These are phyloP conservation scores for Paraglomus occultum DNA, from an alignment of 192 early-diverging fungal genomes.

Conservation along the genomic window DNA sequence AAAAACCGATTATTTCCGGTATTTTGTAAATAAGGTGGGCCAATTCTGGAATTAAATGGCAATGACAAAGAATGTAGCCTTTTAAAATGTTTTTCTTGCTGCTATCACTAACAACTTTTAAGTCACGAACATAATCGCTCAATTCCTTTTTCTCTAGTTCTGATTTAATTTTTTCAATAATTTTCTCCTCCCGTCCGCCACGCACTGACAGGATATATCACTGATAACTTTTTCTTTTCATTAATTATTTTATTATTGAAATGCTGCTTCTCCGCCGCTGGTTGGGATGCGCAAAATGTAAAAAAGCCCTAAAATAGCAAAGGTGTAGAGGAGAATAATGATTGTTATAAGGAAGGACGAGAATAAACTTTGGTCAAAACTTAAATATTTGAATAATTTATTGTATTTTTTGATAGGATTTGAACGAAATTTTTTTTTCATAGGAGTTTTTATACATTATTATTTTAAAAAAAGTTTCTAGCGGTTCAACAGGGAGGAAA, in stretches of 20 bases:
- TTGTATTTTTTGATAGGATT: not conserved
- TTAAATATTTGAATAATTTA: slow-evolving; percentile 11
- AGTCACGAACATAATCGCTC: not conserved
- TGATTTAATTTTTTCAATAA: slow-evolving; percentile 13
- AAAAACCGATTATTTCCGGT: slow-evolving; percentile 8
- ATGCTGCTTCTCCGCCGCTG: not conserved
- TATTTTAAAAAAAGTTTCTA: too few species aligned
- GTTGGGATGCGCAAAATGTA: not conserved
- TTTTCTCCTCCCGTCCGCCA: slow-evolving; percentile 10
- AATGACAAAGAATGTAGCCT: not conserved
- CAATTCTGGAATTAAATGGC: slow-evolving; percentile 1
- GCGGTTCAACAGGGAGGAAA: not conserved
- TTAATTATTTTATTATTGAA: not conserved
- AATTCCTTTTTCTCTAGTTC: not conserved
- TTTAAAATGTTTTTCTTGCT: not conserved
- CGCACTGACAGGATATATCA: slow-evolving; percentile 15
- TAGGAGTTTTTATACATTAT: too few species aligned
- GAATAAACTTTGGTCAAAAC: not conserved
- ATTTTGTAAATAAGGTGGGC: not conserved
- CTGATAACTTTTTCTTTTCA: not conserved
- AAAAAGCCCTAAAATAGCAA: not conserved
- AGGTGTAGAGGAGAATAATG: not conserved
- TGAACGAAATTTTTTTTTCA: too few species aligned
- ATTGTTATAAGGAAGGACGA: not conserved
- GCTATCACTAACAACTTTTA: not conserved